Conservation (phyloP, 225 moss, liverwort and hornwort species). For the Takakia lepidozioides region DNA sequence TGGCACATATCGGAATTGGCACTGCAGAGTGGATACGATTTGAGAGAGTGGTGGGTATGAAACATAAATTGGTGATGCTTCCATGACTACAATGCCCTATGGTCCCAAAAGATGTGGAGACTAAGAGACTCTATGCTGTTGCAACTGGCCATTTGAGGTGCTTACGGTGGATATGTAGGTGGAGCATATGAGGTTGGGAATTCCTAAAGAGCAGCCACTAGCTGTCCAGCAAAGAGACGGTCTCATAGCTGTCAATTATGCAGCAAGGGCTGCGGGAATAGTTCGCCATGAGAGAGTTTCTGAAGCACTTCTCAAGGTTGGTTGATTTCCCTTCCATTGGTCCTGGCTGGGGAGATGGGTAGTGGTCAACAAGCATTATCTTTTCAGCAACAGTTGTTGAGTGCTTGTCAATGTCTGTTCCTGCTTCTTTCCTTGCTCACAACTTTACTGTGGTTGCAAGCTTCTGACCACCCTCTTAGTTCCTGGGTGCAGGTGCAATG, state of each 20-base stretch:
- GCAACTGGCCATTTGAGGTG: neutral
- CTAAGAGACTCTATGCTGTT: neutral
- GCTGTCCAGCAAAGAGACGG: constrained; percentile 99
- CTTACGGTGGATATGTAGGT: constrained; percentile 37
- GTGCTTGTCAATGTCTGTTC: neutral
- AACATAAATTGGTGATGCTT: neutral
- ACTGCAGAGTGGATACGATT: no score
- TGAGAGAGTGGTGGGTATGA: no score
- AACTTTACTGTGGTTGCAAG: no score
- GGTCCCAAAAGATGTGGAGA: neutral
- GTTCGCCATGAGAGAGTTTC: constrained; percentile 79
- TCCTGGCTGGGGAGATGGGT: constrained; percentile 1
- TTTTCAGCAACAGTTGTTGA: neutral
- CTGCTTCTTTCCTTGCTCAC: no score
- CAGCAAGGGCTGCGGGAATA: constrained; percentile 80
- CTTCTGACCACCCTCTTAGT: no score
- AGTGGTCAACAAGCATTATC: neutral
- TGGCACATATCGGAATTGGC: no score
- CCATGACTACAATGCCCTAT: neutral
- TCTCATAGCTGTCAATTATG: constrained; percentile 86
- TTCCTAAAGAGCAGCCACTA: constrained; percentile 72
- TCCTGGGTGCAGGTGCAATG: no score
- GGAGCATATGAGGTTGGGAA: constrained; percentile 89
- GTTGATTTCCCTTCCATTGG: neutral
- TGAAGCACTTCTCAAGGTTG: constrained; percentile 85